Conservation (phyloP, 768 basidiomycete species). For the Naganishia friedmannii region DNA sequence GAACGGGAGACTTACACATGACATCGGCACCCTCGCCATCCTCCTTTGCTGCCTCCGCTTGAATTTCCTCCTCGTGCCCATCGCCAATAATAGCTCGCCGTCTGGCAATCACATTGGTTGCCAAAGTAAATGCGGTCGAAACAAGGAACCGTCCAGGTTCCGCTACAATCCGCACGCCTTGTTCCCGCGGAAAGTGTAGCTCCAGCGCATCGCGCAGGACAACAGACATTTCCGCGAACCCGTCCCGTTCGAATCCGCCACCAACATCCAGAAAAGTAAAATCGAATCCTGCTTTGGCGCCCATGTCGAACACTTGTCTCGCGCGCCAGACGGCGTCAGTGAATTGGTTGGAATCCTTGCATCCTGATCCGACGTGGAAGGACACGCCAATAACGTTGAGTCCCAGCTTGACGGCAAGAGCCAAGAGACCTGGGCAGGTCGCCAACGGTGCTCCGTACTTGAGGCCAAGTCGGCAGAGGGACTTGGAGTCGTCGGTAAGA, state of each 20-base stretch:
- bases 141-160: slow-evolving; percentile 96
- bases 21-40: slow-evolving; percentile 59
- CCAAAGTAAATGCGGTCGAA: slow-evolving; percentile 84
- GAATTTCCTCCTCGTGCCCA: slow-evolving; percentile 33
- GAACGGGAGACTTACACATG: slow-evolving; percentile 98
- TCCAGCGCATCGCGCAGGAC: slow-evolving; percentile 70
- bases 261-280: slow-evolving; percentile 89
- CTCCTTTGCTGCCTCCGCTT: slow-evolving; percentile 40
- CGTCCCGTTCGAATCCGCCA: slow-evolving; percentile 88
- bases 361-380: slow-evolving; percentile 97
- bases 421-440: slow-evolving; percentile 73
- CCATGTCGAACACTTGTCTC: slow-evolving; percentile 82
- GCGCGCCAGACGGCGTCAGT: slow-evolving; percentile 83
- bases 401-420: slow-evolving; percentile 70
- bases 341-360: slow-evolving; percentile 87
- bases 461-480: slow-evolving; percentile 84
- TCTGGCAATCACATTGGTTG: slow-evolving; percentile 87
- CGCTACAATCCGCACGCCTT: slow-evolving; percentile 75
- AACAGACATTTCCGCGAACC: slow-evolving; percentile 74
- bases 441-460: slow-evolving; percentile 92
- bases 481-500: slow-evolving; percentile 95
- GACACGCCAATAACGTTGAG: slow-evolving; percentile 89
- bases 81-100: slow-evolving; percentile 53
- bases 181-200: slow-evolving; percentile 66
- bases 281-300: slow-evolving; percentile 68